Evolutionary conservation across 495 filamentous ascomycete species (phyloP).

Genomic region (Penicillium cinerascens): DNA sequence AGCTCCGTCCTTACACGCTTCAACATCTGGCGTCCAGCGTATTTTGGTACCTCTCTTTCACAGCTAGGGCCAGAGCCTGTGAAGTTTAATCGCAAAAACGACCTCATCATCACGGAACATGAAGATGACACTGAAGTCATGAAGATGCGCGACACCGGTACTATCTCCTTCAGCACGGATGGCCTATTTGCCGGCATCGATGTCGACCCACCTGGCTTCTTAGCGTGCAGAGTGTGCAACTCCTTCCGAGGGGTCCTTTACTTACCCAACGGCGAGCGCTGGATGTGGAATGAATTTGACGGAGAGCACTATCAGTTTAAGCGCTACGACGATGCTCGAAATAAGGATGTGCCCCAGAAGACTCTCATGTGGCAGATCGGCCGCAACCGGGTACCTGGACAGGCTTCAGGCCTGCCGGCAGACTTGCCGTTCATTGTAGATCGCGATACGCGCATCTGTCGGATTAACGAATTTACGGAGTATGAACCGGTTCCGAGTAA

Average conservation of each 20-base stretch:
- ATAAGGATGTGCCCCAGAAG: too few species aligned
- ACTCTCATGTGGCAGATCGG: conserved; percentile 1
- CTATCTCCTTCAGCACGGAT: neutral
- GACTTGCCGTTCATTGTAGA: conserved; percentile 1
- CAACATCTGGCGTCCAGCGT: conserved; percentile 4
- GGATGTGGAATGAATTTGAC: conserved; percentile 1
- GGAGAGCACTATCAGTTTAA: neutral
- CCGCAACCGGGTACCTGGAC: neutral
- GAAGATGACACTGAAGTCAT: neutral
- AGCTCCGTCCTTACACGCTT: neutral
- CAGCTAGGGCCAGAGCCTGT: neutral
- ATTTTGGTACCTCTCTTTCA: neutral
- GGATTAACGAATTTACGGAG: neutral
- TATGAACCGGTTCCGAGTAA: neutral
- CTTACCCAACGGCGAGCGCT: conserved; percentile 6
- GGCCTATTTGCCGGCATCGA: neutral
- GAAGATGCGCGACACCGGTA: neutral
- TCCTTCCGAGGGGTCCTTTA: neutral
- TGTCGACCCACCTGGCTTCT: neutral
- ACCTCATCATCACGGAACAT: neutral
- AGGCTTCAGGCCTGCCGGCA: neutral
- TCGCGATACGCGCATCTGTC: neutral
- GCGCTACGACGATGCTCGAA: neutral
- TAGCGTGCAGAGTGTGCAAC: neutral
- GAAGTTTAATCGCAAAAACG: neutral